Conservation (phyloP, 495 filamentous ascomycete species). For the Bacidia gigantensis region DNA sequence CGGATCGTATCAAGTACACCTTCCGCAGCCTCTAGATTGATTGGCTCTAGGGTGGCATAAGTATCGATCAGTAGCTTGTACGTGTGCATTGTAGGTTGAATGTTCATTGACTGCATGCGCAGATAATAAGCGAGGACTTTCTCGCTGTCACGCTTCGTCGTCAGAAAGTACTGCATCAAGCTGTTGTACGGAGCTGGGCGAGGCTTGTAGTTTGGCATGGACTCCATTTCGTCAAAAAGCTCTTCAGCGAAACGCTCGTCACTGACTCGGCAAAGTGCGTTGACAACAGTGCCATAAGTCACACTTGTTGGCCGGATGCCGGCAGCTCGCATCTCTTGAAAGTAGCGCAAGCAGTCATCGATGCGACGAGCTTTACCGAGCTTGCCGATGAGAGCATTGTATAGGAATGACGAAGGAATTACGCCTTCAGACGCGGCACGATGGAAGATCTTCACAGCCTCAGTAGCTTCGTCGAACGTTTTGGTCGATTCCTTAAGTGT, state of each 20-base stretch:
- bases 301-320: constrained; percentile 93
- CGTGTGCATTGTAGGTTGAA: constrained; percentile 85
- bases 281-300: constrained; percentile 96
- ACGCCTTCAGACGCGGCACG: constrained; percentile 88
- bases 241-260: constrained; percentile 96
- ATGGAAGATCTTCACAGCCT: constrained; percentile 93
- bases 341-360: constrained; percentile 95
- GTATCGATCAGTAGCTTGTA: constrained; percentile 97
- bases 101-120: constrained; percentile 76
- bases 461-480: constrained; percentile 92
- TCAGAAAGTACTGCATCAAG: constrained; percentile 98
- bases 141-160: constrained; percentile 82
- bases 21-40: constrained; percentile 85
- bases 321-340: constrained; percentile 85
- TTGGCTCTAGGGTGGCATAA: constrained; percentile 82
- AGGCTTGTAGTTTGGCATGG: constrained; percentile 97
- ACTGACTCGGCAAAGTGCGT: constrained; percentile 90
- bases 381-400: constrained; percentile 97
- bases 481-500: constrained; percentile 92
- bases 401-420: constrained; percentile 88
- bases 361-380: constrained; percentile 94
- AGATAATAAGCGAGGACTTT: constrained; percentile 96
- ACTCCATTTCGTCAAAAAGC: constrained; percentile 98
- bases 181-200: constrained; percentile 94
- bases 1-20: constrained; percentile 67